Conservation (phyloP, 371 early-diverging fungal genomes). For the Mucor circinelloides region DNA sequence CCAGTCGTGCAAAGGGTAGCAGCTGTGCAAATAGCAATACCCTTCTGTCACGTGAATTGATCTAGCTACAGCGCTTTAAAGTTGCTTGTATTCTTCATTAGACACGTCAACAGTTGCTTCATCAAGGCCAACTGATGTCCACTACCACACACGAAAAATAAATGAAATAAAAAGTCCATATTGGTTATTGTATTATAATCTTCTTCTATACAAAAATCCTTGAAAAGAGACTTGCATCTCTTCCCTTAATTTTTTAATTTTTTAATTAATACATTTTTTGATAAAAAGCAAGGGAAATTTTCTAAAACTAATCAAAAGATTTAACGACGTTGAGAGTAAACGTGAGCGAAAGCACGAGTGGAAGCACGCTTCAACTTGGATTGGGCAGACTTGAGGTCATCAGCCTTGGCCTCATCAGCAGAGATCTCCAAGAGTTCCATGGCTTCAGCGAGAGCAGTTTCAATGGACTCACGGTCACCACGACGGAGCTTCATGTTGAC, state of each 20-base stretch:
- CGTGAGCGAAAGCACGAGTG: conserved; percentile 75
- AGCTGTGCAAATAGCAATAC: too few relatives aligned
- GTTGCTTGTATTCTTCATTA: too few relatives aligned
- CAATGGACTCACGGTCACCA: conserved; percentile 83
- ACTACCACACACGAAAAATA: too few relatives aligned
- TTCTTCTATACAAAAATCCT: conserved; percentile 4
- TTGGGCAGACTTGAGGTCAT: conserved; percentile 85
- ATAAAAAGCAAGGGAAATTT: conserved; percentile 3
- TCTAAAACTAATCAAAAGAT: conserved; percentile 6
- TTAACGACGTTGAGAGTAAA: conserved; percentile 63
- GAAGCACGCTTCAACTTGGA: conserved; percentile 90
- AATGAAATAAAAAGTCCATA: too few relatives aligned
- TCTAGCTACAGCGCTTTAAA: too few relatives aligned
- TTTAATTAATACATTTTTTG: conserved; percentile 4
- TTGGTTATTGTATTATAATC: background rate
- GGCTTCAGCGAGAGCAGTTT: conserved; percentile 84
- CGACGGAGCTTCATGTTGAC: conserved; percentile 81
- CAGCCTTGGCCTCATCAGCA: conserved; percentile 82
- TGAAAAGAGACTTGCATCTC: background rate
- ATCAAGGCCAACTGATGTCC: too few relatives aligned
- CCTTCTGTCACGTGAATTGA: too few relatives aligned
- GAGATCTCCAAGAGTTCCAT: conserved; percentile 85
- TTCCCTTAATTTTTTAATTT: background rate
- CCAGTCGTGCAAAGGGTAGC: too few relatives aligned
- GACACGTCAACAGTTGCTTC: too few relatives aligned